Evolutionary conservation across 176 grass and related monocot genomes (phyloP), one percentile per base, ranked within the genome.

Genomic region (Oryza rufipogon): DNA sequence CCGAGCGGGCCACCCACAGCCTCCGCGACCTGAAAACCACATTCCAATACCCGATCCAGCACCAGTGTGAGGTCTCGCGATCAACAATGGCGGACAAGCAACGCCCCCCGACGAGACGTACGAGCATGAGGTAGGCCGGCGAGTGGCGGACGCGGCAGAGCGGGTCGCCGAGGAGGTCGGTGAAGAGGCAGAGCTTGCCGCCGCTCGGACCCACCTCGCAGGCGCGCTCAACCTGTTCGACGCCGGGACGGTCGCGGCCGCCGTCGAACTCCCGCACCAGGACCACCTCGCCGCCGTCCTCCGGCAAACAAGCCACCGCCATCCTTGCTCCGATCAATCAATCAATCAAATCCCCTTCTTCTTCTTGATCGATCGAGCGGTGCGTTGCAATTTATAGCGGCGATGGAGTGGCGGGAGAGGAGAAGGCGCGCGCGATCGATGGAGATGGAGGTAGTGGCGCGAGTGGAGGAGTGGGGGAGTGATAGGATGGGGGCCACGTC

Each of bases 111-210:
- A 66, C 7, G 25, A 25, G 28, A 78, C 70, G 74, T 89, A 95
- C 94, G 79, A 96, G 94, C 94, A 96, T 93, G 86, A 83, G 91
- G 77, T 75, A 91, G 3, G 84, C 69, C 30, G 91, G 94, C 20
- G 91, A 96, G 64, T 93, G 90, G 36, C 94, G 94, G 64, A 96
- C 83, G 64, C 94, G 90, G 81, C 86, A 93, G 30, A 96, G 91
- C 17, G 94, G 94, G 69, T 96, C 94, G 15, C 94, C 94, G 19
- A 96, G 87, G 84, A 93, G 88, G 72, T 96, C 94, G n/a, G 94
- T 96, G 73, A 91, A 96, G 64, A 96, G 91, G 79, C 72, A 84
- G 49, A 93, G 80, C 80, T 88, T 88, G 47, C 85, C 88, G 78
- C 23, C 72, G 45, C 81, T 83, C 22, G 88, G 88, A 0, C 94